Conservation (phyloP, 2,329 filamentous ascomycete genomes). For the Torrubiella hemipterigena region DNA sequence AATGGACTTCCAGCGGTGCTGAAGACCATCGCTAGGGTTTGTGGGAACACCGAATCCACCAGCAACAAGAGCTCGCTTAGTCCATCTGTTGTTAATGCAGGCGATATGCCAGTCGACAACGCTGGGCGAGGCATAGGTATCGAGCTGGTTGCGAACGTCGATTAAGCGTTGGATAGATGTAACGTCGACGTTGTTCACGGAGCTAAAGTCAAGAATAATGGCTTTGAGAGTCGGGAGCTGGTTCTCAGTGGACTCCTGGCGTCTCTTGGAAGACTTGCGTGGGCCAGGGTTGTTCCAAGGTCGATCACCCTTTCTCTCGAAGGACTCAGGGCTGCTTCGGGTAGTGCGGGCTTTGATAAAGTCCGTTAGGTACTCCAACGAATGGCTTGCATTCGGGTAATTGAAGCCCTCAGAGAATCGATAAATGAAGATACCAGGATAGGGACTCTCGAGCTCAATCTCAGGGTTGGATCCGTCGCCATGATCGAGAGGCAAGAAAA, state of each 20-base stretch:
- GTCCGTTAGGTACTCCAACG: constrained; percentile 36
- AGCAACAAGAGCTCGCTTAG: constrained; percentile 75
- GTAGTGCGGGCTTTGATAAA: constrained; percentile 61
- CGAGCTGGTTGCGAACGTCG: constrained; percentile 88
- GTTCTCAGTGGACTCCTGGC: constrained; percentile 22
- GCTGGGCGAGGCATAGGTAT: constrained; percentile 69
- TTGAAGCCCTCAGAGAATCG: constrained; percentile 44
- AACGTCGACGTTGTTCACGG: constrained; percentile 87
- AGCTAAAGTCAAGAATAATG: constrained; percentile 87
- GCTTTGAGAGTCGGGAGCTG: constrained; percentile 64
- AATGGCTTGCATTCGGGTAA: constrained; percentile 39
- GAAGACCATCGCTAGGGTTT: constrained; percentile 28
- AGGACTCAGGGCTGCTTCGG: constrained; percentile 60
- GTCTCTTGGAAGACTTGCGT: constrained; percentile 28
- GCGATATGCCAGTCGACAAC: constrained; percentile 92
- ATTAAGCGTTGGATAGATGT: constrained; percentile 88
- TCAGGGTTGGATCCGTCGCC: constrained; percentile 38
- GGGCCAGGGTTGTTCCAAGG: constrained; percentile 94
- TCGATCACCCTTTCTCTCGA: constrained; percentile 57
- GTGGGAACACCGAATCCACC: constrained; percentile 83
- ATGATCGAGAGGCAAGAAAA: constrained; percentile 35
- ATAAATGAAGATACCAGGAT: constrained; percentile 44
- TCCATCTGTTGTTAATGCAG: constrained; percentile 90
- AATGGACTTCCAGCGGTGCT: constrained; percentile 80
- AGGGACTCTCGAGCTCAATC: constrained; percentile 30